Evolutionary conservation across 176 grass and related monocot species (phyloP).

Genomic region (Pontederia paniculata): DNA sequence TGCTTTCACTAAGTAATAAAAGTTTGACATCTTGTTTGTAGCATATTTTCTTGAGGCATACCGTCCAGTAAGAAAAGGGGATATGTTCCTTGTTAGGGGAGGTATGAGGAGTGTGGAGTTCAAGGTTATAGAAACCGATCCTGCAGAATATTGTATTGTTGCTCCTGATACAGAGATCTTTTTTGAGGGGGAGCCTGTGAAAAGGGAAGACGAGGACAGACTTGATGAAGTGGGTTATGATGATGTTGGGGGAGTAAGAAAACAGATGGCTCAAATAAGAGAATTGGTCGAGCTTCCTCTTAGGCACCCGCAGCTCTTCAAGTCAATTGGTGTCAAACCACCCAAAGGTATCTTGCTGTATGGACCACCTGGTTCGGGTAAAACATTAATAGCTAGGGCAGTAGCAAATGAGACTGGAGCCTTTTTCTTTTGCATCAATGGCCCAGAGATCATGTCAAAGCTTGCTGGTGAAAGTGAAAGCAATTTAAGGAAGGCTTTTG

Average conservation of each 20-base stretch:
- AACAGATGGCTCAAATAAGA: slow-evolving; percentile 81
- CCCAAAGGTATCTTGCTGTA: slow-evolving; percentile 72
- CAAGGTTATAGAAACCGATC: slow-evolving; percentile 69
- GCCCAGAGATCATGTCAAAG: slow-evolving; percentile 80
- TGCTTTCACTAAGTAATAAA: background rate
- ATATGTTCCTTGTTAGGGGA: slow-evolving; percentile 73
- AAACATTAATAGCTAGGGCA: slow-evolving; percentile 64
- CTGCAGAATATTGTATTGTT: slow-evolving; percentile 69
- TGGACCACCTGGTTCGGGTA: slow-evolving; percentile 75
- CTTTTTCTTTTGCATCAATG: slow-evolving; percentile 80
- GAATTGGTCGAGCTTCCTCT: slow-evolving; percentile 73
- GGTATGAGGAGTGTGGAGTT: slow-evolving; percentile 82
- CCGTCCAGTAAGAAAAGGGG: slow-evolving; percentile 55
- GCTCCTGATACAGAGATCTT: slow-evolving; percentile 78
- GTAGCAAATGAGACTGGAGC: slow-evolving; percentile 87
- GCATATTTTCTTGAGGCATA: slow-evolving; percentile 82
- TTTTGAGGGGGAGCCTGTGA: slow-evolving; percentile 70
- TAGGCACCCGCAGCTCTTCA: slow-evolving; percentile 68
- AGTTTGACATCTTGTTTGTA: slow-evolving; percentile 20
- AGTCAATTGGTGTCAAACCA: slow-evolving; percentile 77
- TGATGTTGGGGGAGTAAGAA: slow-evolving; percentile 76
- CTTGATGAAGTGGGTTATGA: slow-evolving; percentile 85
- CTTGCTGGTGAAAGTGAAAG: slow-evolving; percentile 77
- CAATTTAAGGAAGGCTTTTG: slow-evolving; percentile 78
- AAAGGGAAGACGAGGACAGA: slow-evolving; percentile 72